These are phyloP conservation scores for Aspergillus sp. DNA, from an alignment of 2,329 filamentous ascomycete genomes.

Conservation along the genomic window DNA sequence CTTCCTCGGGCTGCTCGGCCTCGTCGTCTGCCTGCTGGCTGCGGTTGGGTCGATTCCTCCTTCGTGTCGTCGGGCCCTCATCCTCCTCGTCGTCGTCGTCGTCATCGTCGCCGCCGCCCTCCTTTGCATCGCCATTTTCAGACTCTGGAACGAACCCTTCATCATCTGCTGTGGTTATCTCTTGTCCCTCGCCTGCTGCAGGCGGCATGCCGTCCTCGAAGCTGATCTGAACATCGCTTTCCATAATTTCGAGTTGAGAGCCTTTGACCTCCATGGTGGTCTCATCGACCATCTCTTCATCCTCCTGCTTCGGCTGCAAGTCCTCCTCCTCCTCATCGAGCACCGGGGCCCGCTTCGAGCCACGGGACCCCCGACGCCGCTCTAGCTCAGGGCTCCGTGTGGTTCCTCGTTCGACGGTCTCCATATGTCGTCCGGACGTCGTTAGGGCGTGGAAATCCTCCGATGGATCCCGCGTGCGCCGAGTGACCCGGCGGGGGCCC, in stretches of 20 bases:
- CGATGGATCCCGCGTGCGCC: slow-evolving; percentile 59
- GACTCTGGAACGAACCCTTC: slow-evolving; percentile 44
- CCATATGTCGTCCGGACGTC: slow-evolving; percentile 59
- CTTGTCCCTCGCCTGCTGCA: slow-evolving; percentile 22
- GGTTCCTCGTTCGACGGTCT: slow-evolving; percentile 53
- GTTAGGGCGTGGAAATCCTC: slow-evolving; percentile 60
- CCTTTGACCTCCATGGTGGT: slow-evolving; percentile 39
- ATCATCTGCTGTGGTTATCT: slow-evolving; percentile 37
- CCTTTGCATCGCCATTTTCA: slow-evolving; percentile 39
- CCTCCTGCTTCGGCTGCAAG: slow-evolving; percentile 30
- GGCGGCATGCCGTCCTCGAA: slow-evolving; percentile 36
- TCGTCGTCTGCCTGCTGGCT: slow-evolving; percentile 29
- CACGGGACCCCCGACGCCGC: slow-evolving; percentile 34
- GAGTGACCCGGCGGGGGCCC: slow-evolving; percentile 55
- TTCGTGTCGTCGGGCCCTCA: slow-evolving; percentile 53
- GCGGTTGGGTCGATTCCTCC: slow-evolving; percentile 38
- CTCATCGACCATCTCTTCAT: slow-evolving; percentile 54
- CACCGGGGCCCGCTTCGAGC: slow-evolving; percentile 40
- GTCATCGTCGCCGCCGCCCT: slow-evolving; percentile 38
- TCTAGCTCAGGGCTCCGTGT: slow-evolving; percentile 54
- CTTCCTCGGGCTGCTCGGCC: slow-evolving; percentile 30
- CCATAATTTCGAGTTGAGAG: slow-evolving; percentile 46
- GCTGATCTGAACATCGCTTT: slow-evolving; percentile 41
- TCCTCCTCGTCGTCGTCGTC: slow-evolving; percentile 55
- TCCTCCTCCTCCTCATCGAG: slow-evolving; percentile 28